Evolutionary conservation across 2,329 filamentous ascomycete species (phyloP).

Genomic region (Nothophoma quercina): DNA sequence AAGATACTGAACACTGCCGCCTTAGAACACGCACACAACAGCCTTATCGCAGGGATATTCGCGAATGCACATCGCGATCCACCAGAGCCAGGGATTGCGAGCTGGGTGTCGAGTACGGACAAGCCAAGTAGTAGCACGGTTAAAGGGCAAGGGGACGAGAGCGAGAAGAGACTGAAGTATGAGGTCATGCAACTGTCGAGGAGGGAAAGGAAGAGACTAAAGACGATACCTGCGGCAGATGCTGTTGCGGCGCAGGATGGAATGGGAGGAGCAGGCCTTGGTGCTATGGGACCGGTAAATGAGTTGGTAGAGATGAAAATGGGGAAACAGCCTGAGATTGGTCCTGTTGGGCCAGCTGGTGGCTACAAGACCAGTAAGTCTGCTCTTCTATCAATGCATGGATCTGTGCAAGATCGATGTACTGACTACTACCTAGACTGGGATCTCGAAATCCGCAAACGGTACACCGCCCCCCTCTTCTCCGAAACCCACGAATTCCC

Average conservation of each 20-base stretch:
- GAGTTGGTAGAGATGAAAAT: conserved; percentile 50
- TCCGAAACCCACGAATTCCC: conserved; percentile 70
- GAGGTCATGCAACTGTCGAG: conserved; percentile 70
- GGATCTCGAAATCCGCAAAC: conserved; percentile 71
- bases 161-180: conserved; percentile 68
- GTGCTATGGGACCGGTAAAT: conserved; percentile 28
- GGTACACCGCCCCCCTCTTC: conserved; percentile 68
- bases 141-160: conserved; percentile 66
- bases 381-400: neutral
- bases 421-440: conserved; percentile 53
- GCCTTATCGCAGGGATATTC: conserved; percentile 65
- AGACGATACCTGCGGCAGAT: conserved; percentile 58
- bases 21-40: conserved; percentile 68
- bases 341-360: conserved; percentile 70
- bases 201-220: conserved; percentile 66
- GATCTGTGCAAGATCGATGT: neutral
- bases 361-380: conserved; percentile 81
- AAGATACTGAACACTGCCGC: conserved; percentile 63
- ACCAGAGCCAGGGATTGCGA: conserved; percentile 68
- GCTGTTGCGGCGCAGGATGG: conserved; percentile 10
- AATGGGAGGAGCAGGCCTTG: conserved; percentile 13
- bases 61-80: conserved; percentile 67
- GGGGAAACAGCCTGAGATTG: conserved; percentile 64
- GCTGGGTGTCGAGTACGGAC: conserved; percentile 73
- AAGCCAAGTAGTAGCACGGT: conserved; percentile 77